phyloP scores from a whole-genome alignment of 768 basidiomycete genomes.

The Auriscalpium microsporum region DNA sequence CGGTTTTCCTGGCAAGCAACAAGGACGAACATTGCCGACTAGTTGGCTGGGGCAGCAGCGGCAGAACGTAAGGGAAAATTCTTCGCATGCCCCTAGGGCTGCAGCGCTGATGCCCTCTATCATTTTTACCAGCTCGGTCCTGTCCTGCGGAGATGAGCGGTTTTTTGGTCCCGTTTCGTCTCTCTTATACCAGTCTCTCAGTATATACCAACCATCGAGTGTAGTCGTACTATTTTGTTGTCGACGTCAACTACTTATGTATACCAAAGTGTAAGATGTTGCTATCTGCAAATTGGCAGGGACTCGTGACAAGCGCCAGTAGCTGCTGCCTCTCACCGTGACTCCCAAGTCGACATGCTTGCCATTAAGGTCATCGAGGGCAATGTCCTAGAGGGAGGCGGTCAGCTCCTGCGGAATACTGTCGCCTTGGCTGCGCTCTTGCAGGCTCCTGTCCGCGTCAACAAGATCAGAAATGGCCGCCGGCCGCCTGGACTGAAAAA shows the following conservation, averaged over 20 bases:
- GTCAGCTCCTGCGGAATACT: conserved; percentile 66
- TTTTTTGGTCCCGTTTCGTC: no score
- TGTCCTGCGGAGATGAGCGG: conserved; percentile 3
- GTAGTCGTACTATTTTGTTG: no score
- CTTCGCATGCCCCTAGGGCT: neutral
- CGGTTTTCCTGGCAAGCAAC: conserved; percentile 3
- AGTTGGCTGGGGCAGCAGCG: conserved; percentile 17
- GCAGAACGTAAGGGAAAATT: conserved; percentile 8
- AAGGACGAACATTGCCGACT: conserved; percentile 1
- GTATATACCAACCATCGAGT: no score
- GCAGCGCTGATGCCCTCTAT: neutral
- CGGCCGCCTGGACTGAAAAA: conserved; percentile 58
- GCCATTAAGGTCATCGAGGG: conserved; percentile 28
- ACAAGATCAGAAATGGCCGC: conserved; percentile 52
- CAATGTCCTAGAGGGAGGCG: conserved; percentile 46
- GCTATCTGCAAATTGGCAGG: no score
- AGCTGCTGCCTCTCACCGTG: no score
- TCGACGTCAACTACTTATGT: no score
- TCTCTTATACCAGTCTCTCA: no score
- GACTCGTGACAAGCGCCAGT: no score
- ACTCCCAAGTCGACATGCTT: no score
- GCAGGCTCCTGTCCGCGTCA: conserved; percentile 47
- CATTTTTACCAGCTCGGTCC: conserved; percentile 7
- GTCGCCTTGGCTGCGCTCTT: conserved; percentile 60
- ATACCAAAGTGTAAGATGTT: no score